Evolutionary conservation across 2,329 filamentous ascomycete species (phyloP).

Genomic region (Nemania bipapillata): DNA sequence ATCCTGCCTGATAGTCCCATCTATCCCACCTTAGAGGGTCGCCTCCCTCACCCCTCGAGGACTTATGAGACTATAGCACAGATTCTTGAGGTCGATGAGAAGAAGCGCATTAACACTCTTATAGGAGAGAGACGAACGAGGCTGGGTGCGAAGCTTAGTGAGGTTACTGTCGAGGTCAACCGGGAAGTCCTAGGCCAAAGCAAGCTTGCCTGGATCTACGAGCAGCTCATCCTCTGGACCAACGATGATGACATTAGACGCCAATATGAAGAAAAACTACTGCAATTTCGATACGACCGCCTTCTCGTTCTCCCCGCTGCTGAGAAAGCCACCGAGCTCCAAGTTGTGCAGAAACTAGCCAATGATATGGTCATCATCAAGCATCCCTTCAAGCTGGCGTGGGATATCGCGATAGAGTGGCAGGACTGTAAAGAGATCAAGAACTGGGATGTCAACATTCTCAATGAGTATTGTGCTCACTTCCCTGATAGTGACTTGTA

Average conservation of each 20-base stretch:
- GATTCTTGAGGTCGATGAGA: slow-evolving; percentile 86
- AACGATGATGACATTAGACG: slow-evolving; percentile 85
- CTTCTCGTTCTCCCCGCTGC: slow-evolving; percentile 73
- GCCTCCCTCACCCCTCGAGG: slow-evolving; percentile 79
- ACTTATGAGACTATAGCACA: slow-evolving; percentile 86
- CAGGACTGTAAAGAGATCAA: slow-evolving; percentile 77
- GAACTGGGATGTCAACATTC: slow-evolving; percentile 80
- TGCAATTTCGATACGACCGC: slow-evolving; percentile 82
- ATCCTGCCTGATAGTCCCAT: slow-evolving; percentile 83
- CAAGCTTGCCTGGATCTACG: slow-evolving; percentile 81
- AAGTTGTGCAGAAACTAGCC: slow-evolving; percentile 79
- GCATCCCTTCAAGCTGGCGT: slow-evolving; percentile 87
- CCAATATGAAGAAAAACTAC: slow-evolving; percentile 87
- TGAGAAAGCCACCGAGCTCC: slow-evolving; percentile 75
- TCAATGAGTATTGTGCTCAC: slow-evolving; percentile 81
- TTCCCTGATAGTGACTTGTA: slow-evolving; percentile 87
- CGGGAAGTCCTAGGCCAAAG: slow-evolving; percentile 82
- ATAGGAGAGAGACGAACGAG: slow-evolving; percentile 90
- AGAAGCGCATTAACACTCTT: slow-evolving; percentile 85
- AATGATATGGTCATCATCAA: slow-evolving; percentile 96
- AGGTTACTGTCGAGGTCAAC: slow-evolving; percentile 88
- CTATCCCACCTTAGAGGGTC: slow-evolving; percentile 84
- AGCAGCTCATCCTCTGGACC: slow-evolving; percentile 88
- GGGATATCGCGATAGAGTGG: slow-evolving; percentile 92
- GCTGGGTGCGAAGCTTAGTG: slow-evolving; percentile 82